These are phyloP conservation scores for Pichia insulana DNA, from an alignment of 805 yeast species.

Conservation along the genomic window DNA sequence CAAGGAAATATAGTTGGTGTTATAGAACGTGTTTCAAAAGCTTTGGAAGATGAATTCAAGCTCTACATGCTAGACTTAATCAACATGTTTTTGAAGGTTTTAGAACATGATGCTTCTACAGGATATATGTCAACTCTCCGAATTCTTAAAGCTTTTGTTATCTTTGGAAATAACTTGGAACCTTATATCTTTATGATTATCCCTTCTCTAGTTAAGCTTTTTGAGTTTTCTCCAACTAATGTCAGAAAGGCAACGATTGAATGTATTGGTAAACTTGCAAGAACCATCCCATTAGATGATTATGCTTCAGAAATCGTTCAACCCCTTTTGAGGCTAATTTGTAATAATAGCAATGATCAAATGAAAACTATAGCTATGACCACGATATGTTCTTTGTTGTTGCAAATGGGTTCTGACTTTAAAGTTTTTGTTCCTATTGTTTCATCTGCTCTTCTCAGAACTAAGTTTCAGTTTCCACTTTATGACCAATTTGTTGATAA, in stretches of 20 bases:
- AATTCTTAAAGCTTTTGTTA: constrained; percentile 74
- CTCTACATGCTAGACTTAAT: constrained; percentile 70
- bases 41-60: constrained; percentile 89
- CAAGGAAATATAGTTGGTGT: constrained; percentile 74
- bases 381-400: constrained; percentile 64
- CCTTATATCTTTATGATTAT: constrained; percentile 80
- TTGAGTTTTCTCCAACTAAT: constrained; percentile 58
- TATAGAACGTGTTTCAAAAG: constrained; percentile 74
- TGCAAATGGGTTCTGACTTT: constrained; percentile 80
- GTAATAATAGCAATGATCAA: constrained; percentile 36
- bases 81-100: constrained; percentile 63
- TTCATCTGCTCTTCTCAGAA: constrained; percentile 52
- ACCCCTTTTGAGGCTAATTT: constrained; percentile 66
- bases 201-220: constrained; percentile 76
- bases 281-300: constrained; percentile 64
- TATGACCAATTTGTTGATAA: constrained; percentile 79
- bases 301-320: constrained; percentile 88
- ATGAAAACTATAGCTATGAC: constrained; percentile 60
- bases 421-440: constrained; percentile 80
- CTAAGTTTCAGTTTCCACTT: constrained; percentile 58
- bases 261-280: constrained; percentile 74
- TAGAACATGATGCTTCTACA: constrained; percentile 62
- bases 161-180: constrained; percentile 80
- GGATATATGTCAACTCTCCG: constrained; percentile 56
- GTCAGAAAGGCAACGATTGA: constrained; percentile 70